Base-by-base conservation (phyloP, 352 stramenopile genomes). In the Phytophthora fragariaefolia region DNA sequence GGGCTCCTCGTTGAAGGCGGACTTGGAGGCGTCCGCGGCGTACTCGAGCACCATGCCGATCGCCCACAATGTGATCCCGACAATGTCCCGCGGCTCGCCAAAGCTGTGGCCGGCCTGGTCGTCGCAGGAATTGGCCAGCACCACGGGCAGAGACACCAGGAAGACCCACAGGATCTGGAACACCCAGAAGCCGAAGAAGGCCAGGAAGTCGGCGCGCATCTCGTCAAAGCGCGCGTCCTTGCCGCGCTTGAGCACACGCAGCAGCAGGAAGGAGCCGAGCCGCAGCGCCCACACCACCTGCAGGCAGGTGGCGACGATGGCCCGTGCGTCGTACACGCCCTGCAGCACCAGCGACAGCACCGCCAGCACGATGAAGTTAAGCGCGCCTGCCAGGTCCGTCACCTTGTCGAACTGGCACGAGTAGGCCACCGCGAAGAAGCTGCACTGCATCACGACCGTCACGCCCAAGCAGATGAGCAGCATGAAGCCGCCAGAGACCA, bases 161-260 rank as follows among this genome's bases (percentile, higher is more conserved):
- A 93, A 90, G 47, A 87, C 80, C 87, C 87, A 96, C 22, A 96
- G 47, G 58, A 90, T 90, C 76, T 96, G 87, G 60, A 94, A 87
- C 28, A 90, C 67, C 85, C 85, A 94, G 49, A 92, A 90, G 34
- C 82, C 76, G 47, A 96, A 85, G 60, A 94, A 96, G 18, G 68
- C 60, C 8, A 74, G 4, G 38, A 77, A 92, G 47, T 89, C 75
- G 52, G 69, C 69, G 26, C 83, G 81, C 72, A 96, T 91, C 45
- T 87, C 73, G 67, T 93, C 83, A 57, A 96, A 96, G 17, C 87
- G 84, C 45, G 73, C 79, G 68, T 96, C 87, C 46, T 87, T 85
- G 28, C 85, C 83, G 26, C 85, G 81, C 32, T 80, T 82, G 48
- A 91, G 76, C 32, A 96, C 87, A 47, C 87, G 82, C 13, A 65